Percentiles rank a stretch among this genome's conserved stretches.
Evolutionary conservation across 495 filamentous ascomycete species (phyloP).

Genomic region (Xanthoparmelia taractica): DNA sequence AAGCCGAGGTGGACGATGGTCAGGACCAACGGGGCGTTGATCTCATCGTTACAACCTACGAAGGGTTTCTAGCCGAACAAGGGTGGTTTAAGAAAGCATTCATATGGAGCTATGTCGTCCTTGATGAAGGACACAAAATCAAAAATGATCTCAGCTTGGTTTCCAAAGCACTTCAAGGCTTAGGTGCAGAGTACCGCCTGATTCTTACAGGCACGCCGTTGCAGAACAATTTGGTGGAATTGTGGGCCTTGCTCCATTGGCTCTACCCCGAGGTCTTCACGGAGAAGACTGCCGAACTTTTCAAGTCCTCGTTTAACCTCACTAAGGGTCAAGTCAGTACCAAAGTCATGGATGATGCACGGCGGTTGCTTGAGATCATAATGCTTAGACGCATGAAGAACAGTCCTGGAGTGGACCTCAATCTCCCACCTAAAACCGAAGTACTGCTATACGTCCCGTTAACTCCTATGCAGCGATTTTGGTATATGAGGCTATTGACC

Average conservation of each 20-base stretch:
- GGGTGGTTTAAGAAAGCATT: conserved; percentile 53
- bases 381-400: conserved; percentile 60
- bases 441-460: conserved; percentile 54
- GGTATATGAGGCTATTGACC: conserved; percentile 55
- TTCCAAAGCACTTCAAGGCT: conserved; percentile 42
- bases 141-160: conserved; percentile 49
- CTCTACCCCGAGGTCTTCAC: conserved; percentile 56
- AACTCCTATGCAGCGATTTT: conserved; percentile 53
- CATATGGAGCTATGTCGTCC: conserved; percentile 50
- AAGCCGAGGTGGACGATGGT: conserved; percentile 32
- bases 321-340: conserved; percentile 48
- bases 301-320: conserved; percentile 53
- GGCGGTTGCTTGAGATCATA: conserved; percentile 47
- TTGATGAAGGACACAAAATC: conserved; percentile 56
- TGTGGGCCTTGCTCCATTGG: conserved; percentile 59
- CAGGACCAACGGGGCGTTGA: conserved; percentile 33
- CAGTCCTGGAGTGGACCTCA: conserved; percentile 49
- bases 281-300: conserved; percentile 41
- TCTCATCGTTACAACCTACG: conserved; percentile 56
- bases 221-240: conserved; percentile 55
- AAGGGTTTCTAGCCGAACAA: conserved; percentile 50
- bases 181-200: conserved; percentile 51
- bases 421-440: conserved; percentile 53
- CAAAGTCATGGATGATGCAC: conserved; percentile 46
- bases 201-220: conserved; percentile 59